Evolutionary conservation across 305 asterid genomes (phyloP), one percentile per base, ranked within the genome.

Genomic region (Ajuga reptans): DNA sequence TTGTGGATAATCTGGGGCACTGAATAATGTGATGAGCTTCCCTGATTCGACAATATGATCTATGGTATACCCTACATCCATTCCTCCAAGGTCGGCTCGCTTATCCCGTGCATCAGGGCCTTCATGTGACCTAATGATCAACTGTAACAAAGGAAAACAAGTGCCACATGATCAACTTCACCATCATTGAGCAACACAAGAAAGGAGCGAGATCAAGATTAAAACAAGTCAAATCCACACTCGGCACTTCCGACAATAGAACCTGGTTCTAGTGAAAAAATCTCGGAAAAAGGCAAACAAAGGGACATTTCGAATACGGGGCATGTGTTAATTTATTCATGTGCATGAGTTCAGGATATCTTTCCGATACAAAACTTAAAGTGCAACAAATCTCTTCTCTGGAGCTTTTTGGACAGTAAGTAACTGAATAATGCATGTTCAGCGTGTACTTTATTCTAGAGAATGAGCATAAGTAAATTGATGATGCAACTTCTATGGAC

Each of bases 91-190:
- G 65, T 80, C 92, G 16, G 84, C 75, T 58, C 98, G 80, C 82
- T 90, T 92, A 75, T 87, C 96, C 84, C 98, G 84, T 59, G 97
- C 97, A 84, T 92, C 97, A 46, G 98, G 98, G 78, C 98, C 98
- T 84, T 92, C 98, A 75, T 92, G 98, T 46, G 98, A 92, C 81
- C 97, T 88, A 66, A 92, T 87, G 73, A 90, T 87, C 87, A 90
- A 77, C 98, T 92, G 85, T 29, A 73, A 68, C 46, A 66, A 78
- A 74, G 66, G 64, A 81, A 77, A 56, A 76, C 62, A 56, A 51
- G 54, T 66, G 36, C 11, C 18, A 36, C 55, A 42, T 17, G 12
- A 69, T 36, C 72, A 64, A 60, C 29, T 70, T 53, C 70, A 65
- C 21, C 53, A 54, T 16, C 41, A 62, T 12, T 54, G 49, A 53